These are phyloP conservation scores for Lathyrus sativus DNA, from an alignment of 306 rosid species.

Conservation along the genomic window DNA sequence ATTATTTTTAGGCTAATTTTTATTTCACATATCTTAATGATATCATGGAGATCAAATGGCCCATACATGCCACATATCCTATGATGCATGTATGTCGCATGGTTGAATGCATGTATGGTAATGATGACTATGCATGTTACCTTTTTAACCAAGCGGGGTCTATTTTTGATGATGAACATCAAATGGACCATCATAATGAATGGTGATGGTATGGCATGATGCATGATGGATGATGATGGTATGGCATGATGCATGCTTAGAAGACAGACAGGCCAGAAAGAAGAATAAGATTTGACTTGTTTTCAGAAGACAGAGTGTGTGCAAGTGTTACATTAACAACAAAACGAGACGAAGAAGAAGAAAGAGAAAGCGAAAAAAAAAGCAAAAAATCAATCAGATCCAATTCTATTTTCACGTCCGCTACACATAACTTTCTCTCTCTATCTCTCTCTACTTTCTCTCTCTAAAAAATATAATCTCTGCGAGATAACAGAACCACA, in stretches of 20 bases:
- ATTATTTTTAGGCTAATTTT: too few species aligned
- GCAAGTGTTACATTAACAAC: slow-evolving; percentile 8
- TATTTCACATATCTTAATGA: background rate
- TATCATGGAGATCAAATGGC: too few species aligned
- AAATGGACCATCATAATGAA: background rate
- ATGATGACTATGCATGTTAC: background rate
- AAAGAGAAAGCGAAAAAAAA: slow-evolving; percentile 24
- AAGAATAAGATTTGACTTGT: slow-evolving; percentile 42
- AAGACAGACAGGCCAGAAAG: slow-evolving; percentile 19
- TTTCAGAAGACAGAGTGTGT: slow-evolving; percentile 31
- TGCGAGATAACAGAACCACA: slow-evolving; percentile 41
- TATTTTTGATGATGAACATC: too few species aligned
- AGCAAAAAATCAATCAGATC: slow-evolving; percentile 74
- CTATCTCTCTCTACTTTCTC: slow-evolving; percentile 54
- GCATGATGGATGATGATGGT: background rate
- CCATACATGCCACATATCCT: background rate
- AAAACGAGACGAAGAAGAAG: slow-evolving; percentile 2
- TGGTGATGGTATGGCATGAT: background rate
- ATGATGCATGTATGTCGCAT: background rate
- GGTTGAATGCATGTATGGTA: background rate
- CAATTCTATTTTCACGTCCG: slow-evolving; percentile 96
- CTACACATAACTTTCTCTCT: slow-evolving; percentile 40
- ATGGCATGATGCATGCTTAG: slow-evolving; percentile 24
- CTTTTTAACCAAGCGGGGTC: background rate
- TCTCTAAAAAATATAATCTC: slow-evolving; percentile 51